Percentiles rank a stretch among this genome's conserved stretches.
Evolutionary conservation across 169 alveolate species (phyloP).

Genomic region (Plasmodium knowlesi): DNA sequence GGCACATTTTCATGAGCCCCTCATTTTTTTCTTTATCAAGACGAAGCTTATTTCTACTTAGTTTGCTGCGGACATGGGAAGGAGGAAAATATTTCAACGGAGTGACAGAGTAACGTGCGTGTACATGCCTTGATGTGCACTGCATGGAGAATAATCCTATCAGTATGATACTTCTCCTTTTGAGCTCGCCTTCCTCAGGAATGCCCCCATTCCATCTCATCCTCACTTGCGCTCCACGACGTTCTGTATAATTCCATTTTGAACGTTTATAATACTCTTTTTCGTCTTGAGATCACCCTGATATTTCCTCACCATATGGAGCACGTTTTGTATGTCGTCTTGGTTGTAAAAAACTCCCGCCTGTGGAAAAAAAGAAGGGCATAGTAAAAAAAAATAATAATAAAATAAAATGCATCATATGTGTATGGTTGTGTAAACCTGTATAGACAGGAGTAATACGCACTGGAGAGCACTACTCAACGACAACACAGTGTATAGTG

Average conservation of each 20-base stretch:
- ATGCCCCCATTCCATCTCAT: background rate
- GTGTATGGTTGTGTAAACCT: background rate
- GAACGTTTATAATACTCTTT: constrained; percentile 23
- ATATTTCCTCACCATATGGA: constrained; percentile 16
- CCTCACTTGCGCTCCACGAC: constrained; percentile 35
- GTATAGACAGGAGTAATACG: background rate
- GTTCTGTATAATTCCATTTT: constrained; percentile 20
- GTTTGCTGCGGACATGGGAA: background rate
- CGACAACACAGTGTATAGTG: background rate
- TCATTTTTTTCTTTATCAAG: constrained; percentile 37
- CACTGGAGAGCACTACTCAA: background rate
- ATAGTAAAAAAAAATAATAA: background rate
- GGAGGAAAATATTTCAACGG: background rate
- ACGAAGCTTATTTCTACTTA: constrained; percentile 3
- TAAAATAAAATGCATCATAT: background rate
- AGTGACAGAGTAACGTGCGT: background rate
- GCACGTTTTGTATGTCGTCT: constrained; percentile 41
- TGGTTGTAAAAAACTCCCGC: constrained; percentile 60
- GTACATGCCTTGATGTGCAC: background rate
- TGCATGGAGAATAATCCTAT: background rate
- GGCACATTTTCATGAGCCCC: constrained; percentile 28
- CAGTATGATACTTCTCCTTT: background rate
- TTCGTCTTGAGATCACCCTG: constrained; percentile 12
- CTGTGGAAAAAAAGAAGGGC: background rate
- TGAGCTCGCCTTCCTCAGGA: background rate